Evolutionary conservation across 768 basidiomycete genomes (phyloP), one percentile per base, ranked within the genome.

Genomic region (Trametes villosa): DNA sequence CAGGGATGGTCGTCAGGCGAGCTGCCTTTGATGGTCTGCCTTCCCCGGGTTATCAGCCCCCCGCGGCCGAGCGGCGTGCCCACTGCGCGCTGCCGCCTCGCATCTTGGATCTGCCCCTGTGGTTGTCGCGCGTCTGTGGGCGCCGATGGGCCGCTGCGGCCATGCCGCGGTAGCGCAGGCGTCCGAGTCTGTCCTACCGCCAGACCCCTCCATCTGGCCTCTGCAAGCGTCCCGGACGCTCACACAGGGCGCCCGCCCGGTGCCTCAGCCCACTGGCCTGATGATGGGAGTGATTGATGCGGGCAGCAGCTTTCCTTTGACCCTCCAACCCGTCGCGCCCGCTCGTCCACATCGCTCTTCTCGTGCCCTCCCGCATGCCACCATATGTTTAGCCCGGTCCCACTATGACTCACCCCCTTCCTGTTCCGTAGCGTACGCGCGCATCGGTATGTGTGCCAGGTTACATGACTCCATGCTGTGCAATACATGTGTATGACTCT

Each of bases 21-120:
- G 52, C 50, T 51, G 50, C 57, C 61, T 38, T 30, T 38, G 58
- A 53, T 63, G 52, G 53, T 59, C 47, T 53, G 62, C 61, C 18
- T 46, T 41, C 48, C 48, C 47, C 26, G 36, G 55, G 29, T 36
- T 48, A 50, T 57, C 61, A 62, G 61, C 49, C 55, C 29, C 22
- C 34, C 55, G 38, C 55, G 38, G 33, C 27, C 41, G 52, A 42
- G 49, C 57, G 31, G 46, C 57, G 29, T 47, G 48, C 24, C 45
- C 38, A 8, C 47, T 53, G 34, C 44, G 41, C 36, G 56, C 56
- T 36, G 49, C 42, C 40, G 54, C 54, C 49, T 51, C 56, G 50
- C 61, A 57, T 53, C 59, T 60, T 60, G 59, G 53, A 60, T 60
- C 53, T 60, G 40, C 52, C 62, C 56, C 62, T 51, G 62, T 53